Evolutionary conservation across 768 basidiomycete species (phyloP), one percentile per base, ranked within the genome.

Genomic region (Rubroboletus pulcherrimus): DNA sequence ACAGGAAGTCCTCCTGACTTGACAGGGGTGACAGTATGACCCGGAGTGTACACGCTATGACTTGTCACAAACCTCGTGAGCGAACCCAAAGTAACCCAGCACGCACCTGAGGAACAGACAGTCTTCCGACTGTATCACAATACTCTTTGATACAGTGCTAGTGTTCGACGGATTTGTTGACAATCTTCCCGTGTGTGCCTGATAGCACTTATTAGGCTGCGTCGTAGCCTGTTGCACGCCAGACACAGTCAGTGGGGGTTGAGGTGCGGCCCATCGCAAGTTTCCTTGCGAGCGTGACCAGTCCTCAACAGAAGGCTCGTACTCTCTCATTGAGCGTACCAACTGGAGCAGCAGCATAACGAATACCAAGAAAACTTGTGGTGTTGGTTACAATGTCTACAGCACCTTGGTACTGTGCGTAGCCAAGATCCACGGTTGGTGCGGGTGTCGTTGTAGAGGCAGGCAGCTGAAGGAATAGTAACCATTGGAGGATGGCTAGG

Each of bases 61-160:
- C 4, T 31, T 11, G 47, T 50, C 31, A 33, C 7, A 42, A 38
- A 57, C 44, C 7, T 17, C 14, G 17, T 26, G 12, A 19, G 1
- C 21, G 11, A 30, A 45, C 38, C 11, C 12, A n/a, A n/a, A 7
- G 35, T 1, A 38, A 30, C n/a, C 5, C 7, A 33, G 8, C 14
- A 57, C 34, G 2, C 12, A 57, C 40, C 46, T 57, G 14, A 57
- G 56, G 30, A 57, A 57, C 4, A 57, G 45, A 19, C 54, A 57
- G 29, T 57, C 54, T 37, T 57, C 56, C 5, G 45, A 56, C 12
- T 24, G 3, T 19, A 0, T 19, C 31, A 37, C 45, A 46, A 19
- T 7, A 29, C 39, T 34, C 29, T 33, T 40, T 7, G n/a, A 31
- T n/a, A 35, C 1, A 1, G 14, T 7, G 6, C 26, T 52, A 26